phyloP scores from a whole-genome alignment of 2,329 filamentous ascomycete genomes.

The Bipolaris oryzae region DNA sequence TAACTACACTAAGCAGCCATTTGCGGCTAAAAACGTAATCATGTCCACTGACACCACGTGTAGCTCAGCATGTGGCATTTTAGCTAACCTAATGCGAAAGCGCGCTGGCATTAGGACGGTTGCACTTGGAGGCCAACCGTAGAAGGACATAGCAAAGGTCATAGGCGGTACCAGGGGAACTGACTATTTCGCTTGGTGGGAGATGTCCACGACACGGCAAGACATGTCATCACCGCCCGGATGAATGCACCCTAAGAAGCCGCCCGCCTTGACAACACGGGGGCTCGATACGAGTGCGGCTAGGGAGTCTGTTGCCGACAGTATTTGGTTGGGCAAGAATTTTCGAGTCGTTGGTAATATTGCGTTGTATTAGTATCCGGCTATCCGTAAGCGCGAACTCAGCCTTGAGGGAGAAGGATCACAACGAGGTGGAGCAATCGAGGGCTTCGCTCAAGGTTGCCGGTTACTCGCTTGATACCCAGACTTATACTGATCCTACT shows the following conservation, averaged over 20 bases:
- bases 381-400: background rate
- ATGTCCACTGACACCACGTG: background rate
- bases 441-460: background rate
- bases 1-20: constrained; percentile 53
- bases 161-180: background rate
- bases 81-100: background rate
- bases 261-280: background rate
- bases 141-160: background rate
- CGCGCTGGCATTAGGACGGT: background rate
- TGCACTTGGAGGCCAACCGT: background rate
- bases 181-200: background rate
- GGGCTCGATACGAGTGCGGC: too few relatives aligned
- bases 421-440: background rate
- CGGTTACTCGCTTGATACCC: background rate
- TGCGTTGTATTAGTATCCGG: too few relatives aligned
- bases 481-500: background rate
- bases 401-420: background rate
- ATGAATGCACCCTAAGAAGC: background rate
- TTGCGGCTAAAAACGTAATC: constrained; percentile 57
- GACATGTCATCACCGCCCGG: background rate
- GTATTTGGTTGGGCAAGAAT: background rate
- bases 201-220: background rate
- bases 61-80: background rate
- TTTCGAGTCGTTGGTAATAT: background rate
- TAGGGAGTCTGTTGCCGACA: background rate